Evolutionary conservation across 2,329 filamentous ascomycete genomes (phyloP), one percentile per base, ranked within the genome.

Genomic region (Knufia fluminis): DNA sequence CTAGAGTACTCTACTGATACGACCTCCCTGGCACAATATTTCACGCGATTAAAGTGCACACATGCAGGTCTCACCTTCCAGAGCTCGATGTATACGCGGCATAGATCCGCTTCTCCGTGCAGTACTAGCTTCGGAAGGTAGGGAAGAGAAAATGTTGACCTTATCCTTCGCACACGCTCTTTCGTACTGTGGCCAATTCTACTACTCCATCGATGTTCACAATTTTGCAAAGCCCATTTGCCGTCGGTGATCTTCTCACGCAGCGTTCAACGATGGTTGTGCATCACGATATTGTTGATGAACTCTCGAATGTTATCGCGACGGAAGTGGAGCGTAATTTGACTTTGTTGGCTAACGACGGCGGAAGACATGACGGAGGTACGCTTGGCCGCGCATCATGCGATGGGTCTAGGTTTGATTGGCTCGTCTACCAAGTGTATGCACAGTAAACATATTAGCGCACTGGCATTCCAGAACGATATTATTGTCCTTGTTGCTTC

Each of bases 21-120:
- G 12, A 28, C 26, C 26, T 6, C 6, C 6, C 26, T 6, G 6
- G 26, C 26, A 28, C n/a, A n/a, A n/a, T n/a, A n/a, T n/a, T n/a
- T n/a, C n/a, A n/a, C n/a, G n/a, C n/a, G 12, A 28, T 28, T 6
- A 12, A 28, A 38, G n/a, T 16, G 35, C 19, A 38, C 19, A n/a
- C 20, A 46, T 46, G 43, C 43, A 46, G 43, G 43, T 46, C 43
- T 46, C 43, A 45, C n/a, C 8, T 23, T 33, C 26, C 26, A 22
- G 4, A 40, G 38, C 38, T 40, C 22, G 22, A 20, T 17, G n/a
- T n/a, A n/a, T n/a, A n/a, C n/a, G 6, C 12, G 7, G 22, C 12
- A 12, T 9, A 20, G 16, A 19, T 19, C 10, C 7, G 12, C 36
- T 4, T 10, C 12, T 20, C 20, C 20, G 36, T 28, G 26, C 26